phyloP scores from a whole-genome alignment of 176 grass and related monocot genomes.

The Oryza nivara region DNA sequence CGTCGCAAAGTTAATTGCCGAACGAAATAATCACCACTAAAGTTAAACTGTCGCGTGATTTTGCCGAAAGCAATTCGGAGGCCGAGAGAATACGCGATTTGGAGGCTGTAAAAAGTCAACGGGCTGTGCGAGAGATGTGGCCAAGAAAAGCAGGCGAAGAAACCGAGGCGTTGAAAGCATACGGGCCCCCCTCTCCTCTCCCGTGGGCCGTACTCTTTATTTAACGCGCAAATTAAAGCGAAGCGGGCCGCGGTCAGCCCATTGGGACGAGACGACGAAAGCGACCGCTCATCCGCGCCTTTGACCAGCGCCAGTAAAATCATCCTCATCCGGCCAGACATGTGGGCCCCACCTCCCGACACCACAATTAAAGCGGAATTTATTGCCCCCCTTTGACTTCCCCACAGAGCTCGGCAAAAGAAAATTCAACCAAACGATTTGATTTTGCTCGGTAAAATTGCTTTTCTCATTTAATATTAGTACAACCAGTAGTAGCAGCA shows the following conservation, averaged over 20 bases:
- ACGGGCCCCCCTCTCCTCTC: not conserved
- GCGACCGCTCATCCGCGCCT: constrained; percentile 27
- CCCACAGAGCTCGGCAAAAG: not conserved
- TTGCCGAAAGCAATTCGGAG: no score
- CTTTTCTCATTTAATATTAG: not conserved
- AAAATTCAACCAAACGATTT: not conserved
- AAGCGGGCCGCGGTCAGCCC: not conserved
- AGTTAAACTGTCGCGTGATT: no score
- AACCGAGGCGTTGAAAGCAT: not conserved
- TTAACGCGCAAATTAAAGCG: not conserved
- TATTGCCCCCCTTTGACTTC: constrained; percentile 3
- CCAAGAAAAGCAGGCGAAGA: not conserved
- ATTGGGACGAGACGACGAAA: not conserved
- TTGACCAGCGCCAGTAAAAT: not conserved
- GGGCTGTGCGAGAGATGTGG: not conserved
- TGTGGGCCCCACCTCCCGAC: constrained; percentile 10
- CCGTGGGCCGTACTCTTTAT: not conserved
- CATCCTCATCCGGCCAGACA: not conserved
- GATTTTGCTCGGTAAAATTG: not conserved
- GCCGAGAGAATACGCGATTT: not conserved
- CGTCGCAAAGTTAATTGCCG: no score
- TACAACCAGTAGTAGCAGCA: not conserved
- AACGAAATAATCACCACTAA: no score
- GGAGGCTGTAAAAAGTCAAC: not conserved
- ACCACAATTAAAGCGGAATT: constrained; percentile 20